phyloP scores from a whole-genome alignment of 306 rosid genomes.

The Hippophae tibetana region DNA sequence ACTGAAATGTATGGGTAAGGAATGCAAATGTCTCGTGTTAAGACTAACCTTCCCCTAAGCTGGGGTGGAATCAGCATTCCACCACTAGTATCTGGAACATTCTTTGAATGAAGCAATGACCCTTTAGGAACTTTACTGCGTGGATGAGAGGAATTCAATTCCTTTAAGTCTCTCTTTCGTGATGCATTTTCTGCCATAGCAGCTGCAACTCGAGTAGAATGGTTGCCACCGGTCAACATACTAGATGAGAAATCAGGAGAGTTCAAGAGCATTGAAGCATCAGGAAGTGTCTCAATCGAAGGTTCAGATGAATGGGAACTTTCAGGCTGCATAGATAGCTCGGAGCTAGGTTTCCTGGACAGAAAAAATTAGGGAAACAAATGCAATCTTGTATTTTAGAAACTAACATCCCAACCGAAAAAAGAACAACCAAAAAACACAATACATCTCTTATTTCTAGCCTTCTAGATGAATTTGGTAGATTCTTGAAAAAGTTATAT shows the following conservation, averaged over 20 bases:
- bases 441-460: too few relatives aligned
- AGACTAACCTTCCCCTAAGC: slow-evolving; percentile 82
- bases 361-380: neutral
- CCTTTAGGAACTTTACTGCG: slow-evolving; percentile 67
- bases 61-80: slow-evolving; percentile 76
- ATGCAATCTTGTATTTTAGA: too few relatives aligned
- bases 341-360: slow-evolving; percentile 23
- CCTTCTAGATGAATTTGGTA: too few relatives aligned
- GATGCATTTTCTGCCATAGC: slow-evolving; percentile 68
- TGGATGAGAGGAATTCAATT: slow-evolving; percentile 31
- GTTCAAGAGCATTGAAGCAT: slow-evolving; percentile 74
- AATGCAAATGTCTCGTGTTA: neutral
- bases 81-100: slow-evolving; percentile 60
- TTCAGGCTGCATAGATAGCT: slow-evolving; percentile 28
- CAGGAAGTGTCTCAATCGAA: slow-evolving; percentile 63
- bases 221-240: slow-evolving; percentile 40
- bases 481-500: too few relatives aligned
- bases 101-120: slow-evolving; percentile 51
- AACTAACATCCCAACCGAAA: too few relatives aligned
- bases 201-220: slow-evolving; percentile 64
- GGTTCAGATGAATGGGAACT: slow-evolving; percentile 23
- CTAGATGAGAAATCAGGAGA: slow-evolving; percentile 41
- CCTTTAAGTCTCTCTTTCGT: slow-evolving; percentile 68
- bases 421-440: too few relatives aligned
- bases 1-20: neutral